Percentiles rank a stretch among this genome's conserved stretches.
These are phyloP conservation scores for Candida saitoana DNA, from an alignment of 805 yeast genomes.

Conservation along the genomic window DNA sequence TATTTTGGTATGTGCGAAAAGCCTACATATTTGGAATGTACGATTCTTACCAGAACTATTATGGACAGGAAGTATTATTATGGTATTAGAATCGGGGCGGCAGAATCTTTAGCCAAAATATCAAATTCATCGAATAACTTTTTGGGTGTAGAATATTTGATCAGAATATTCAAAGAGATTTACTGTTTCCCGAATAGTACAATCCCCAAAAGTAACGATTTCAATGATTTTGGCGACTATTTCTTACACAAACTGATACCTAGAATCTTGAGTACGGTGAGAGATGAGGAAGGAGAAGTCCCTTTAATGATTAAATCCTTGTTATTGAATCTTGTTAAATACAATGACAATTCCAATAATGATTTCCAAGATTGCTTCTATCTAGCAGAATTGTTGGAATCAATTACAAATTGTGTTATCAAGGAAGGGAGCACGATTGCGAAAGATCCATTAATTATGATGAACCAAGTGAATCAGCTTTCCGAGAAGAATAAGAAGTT, in stretches of 20 bases:
- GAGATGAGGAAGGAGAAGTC: constrained; percentile 60
- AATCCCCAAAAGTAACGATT: constrained; percentile 79
- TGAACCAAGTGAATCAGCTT: constrained; percentile 7
- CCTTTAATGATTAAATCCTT: constrained; percentile 56
- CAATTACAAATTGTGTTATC: constrained; percentile 41
- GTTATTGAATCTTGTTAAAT: constrained; percentile 66
- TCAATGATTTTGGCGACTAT: constrained; percentile 63
- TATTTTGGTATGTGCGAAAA: constrained; percentile 61
- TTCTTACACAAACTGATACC: constrained; percentile 71
- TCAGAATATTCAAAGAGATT: constrained; percentile 61
- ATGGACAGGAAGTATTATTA: constrained; percentile 83
- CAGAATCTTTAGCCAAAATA: constrained; percentile 65
- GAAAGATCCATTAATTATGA: constrained; percentile 7
- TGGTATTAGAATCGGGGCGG: constrained; percentile 87
- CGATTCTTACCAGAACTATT: constrained; percentile 72
- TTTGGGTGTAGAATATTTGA: constrained; percentile 68
- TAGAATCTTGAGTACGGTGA: constrained; percentile 52
- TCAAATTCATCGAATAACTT: constrained; percentile 60
- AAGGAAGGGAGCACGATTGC: constrained; percentile 10
- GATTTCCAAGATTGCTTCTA: constrained; percentile 71
- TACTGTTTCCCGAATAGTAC: constrained; percentile 63
- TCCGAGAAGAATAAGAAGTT: constrained; percentile 14
- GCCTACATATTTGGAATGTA: constrained; percentile 64
- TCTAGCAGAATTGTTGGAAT: constrained; percentile 51
- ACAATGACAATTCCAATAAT: constrained; percentile 82